Base-by-base conservation (phyloP, 1,139 yeast genomes). In the Taphrina communis region DNA sequence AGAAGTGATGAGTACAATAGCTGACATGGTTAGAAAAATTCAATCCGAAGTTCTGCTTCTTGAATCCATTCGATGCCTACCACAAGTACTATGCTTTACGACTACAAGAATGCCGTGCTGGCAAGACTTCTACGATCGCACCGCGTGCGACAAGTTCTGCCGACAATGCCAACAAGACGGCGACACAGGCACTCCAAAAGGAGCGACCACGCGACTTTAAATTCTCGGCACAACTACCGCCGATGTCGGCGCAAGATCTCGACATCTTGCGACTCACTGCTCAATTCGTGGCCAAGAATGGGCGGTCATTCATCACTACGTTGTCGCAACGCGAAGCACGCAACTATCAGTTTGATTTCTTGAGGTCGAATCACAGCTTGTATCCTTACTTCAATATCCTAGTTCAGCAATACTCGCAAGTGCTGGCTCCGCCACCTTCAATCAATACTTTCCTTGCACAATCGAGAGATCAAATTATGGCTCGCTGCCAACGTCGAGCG, bases 231-330 rank as follows among this genome's bases (percentile, higher is more conserved):
- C 80, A 80, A 0, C 76, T 85, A 51, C 88, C 89, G 0, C 81
- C 86, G 2, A 81, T 92, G 2, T 84, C 94, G 0, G 76, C 84
- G 0, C 80, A 82, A 56, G 97, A 92, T 76, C 78, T 88, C 35
- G 89, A 88, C 56, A 80, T 89, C 17, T 83, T 94, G 56, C 89
- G 89, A 74, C 75, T 86, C 2, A 85, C 94, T 0, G 97, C 98
- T 0, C 81, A 86, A 68, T 87, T 85, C 74, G 85, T 85, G 1
- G 90, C 84, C 1, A 74, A 77, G 21, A 85, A 87, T 73, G 90
- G 90, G 0, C 78, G 79, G 1, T 78, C 78, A 25, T 85, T 84
- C 73, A 76, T 82, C 8, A 75, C 77, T 6, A 76, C 78, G 51
- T 77, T 84, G 60, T 75, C 79, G 39, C 83, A 82, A 71, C 79